phyloP scores from a whole-genome alignment of 2,329 filamentous ascomycete genomes.

The Lasiodiplodia sp. region DNA sequence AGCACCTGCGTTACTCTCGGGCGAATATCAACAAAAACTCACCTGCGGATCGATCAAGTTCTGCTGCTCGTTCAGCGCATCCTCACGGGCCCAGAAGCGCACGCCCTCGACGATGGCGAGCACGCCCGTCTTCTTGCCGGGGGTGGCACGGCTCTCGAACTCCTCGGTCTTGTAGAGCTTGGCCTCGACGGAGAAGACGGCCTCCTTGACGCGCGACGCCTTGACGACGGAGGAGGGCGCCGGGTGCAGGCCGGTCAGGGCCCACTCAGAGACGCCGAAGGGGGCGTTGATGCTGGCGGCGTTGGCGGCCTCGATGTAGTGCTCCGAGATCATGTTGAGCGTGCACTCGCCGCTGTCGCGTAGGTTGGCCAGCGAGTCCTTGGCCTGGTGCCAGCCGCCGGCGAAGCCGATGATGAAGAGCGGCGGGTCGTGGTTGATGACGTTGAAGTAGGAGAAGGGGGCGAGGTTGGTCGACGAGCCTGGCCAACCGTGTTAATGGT shows the following conservation, averaged over 20 bases:
- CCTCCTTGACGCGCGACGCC: constrained; percentile 78
- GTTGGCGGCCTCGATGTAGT: constrained; percentile 88
- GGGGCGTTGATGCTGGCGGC: constrained; percentile 80
- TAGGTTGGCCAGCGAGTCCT: constrained; percentile 82
- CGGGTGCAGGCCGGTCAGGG: constrained; percentile 76
- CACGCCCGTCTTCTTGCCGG: constrained; percentile 77
- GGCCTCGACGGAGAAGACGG: constrained; percentile 82
- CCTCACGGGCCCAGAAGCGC: constrained; percentile 87
- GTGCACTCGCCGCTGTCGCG: constrained; percentile 75
- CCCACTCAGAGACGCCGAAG: constrained; percentile 80
- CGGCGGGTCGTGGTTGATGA: constrained; percentile 86
- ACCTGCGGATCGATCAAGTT: constrained; percentile 76
- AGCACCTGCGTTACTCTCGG: neutral
- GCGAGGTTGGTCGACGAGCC: constrained; percentile 73
- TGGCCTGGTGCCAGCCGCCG: constrained; percentile 66
- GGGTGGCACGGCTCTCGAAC: constrained; percentile 74
- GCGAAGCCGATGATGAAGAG: constrained; percentile 74
- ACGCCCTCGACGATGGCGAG: constrained; percentile 82
- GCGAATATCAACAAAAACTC: constrained; percentile 40
- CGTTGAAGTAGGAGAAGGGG: constrained; percentile 85
- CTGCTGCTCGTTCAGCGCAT: constrained; percentile 80
- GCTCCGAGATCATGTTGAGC: constrained; percentile 87
- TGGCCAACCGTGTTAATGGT: constrained; percentile 15
- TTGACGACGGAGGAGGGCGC: constrained; percentile 70
- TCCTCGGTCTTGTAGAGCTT: constrained; percentile 77